Conservation (phyloP, 768 basidiomycete species). For the Auriculariales sp. region DNA sequence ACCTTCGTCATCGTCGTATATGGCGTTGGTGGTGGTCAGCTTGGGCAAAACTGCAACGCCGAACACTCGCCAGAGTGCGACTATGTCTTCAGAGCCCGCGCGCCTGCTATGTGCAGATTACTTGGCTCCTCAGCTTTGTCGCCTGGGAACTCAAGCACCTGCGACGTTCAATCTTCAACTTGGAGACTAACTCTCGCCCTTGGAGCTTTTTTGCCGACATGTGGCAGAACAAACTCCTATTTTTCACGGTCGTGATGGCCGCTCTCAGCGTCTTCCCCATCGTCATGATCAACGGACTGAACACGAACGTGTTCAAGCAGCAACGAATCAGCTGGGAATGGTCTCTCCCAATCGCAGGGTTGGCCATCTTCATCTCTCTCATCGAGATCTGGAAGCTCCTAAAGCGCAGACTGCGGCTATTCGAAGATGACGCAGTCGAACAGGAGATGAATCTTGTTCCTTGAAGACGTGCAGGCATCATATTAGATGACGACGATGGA, state of each 20-base stretch:
- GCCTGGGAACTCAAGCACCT: slow-evolving; percentile 14
- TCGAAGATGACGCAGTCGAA: not conserved
- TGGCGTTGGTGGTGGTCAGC: slow-evolving; percentile 13
- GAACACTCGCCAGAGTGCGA: slow-evolving; percentile 15
- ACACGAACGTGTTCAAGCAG: slow-evolving; percentile 20
- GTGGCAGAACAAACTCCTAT: slow-evolving; percentile 7
- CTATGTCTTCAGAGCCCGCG: slow-evolving; percentile 23
- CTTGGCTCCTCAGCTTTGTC: slow-evolving; percentile 8
- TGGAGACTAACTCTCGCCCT: not conserved
- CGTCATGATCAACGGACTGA: slow-evolving; percentile 19
- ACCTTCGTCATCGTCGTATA: slow-evolving; percentile 23
- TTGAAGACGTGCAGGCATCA: too few relatives aligned
- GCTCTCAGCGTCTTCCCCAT: slow-evolving; percentile 21
- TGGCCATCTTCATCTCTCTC: slow-evolving; percentile 13
- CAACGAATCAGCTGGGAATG: slow-evolving; percentile 21
- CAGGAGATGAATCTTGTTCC: too few relatives aligned
- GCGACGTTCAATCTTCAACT: slow-evolving; percentile 15
- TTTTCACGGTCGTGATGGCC: slow-evolving; percentile 12
- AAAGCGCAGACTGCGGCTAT: not conserved
- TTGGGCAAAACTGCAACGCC: slow-evolving; percentile 20
- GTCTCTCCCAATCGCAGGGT: slow-evolving; percentile 15
- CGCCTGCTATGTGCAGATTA: slow-evolving; percentile 17
- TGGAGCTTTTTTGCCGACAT: not conserved
- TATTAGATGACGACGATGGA: too few relatives aligned
- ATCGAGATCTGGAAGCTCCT: slow-evolving; percentile 8